Base-by-base conservation (phyloP, 1,284 basidiomycete species). In the Tremellales sp. region DNA sequence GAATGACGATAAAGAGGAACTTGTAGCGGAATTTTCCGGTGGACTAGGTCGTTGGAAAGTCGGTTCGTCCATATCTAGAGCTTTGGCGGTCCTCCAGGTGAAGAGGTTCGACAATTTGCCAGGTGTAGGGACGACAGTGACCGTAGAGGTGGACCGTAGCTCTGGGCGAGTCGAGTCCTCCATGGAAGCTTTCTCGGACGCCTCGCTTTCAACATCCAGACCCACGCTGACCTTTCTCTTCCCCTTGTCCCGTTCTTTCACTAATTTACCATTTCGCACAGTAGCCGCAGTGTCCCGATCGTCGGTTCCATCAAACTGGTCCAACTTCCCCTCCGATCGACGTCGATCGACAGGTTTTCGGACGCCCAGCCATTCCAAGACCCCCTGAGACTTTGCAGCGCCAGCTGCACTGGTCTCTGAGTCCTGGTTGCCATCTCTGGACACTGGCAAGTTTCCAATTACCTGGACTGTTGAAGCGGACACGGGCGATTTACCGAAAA, bases 361-460 rank as follows among this genome's bases (percentile, higher is more conserved):
- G 9, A 71, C 58, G 1, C 66, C 65, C 0, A 71, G 56, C 69
- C 69, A 71, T 42, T 61, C 65, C 25, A 69, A 44, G 25, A 67
- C 61, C 14, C 63, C 56, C 7, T 49, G 37, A 0, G 55, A 31
- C 25, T 52, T 56, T 10, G 45, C 49, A 5, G 31, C 25, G n/a
- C 44, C 42, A 32, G 29, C 42, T 16, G 49, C 46, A 3, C 29
- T 36, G 7, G 6, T 28, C 3, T 49, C 36, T 2, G 31, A 21
- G 8, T 33, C 18, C 5, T 55, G 45, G 2, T 53, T 52, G 21
- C 53, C 48, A 18, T 56, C 51, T n/a, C 50, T 44, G 3, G 50
- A 40, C 14, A 16, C 34, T 13, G 39, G 35, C 25, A 41, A 35
- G 2, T 25, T 26, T 14, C 27, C 40, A 9, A 41, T 27, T 10